Base-by-base conservation (phyloP, 352 stramenopile genomes). In the Hyaloperonospora brassicae region DNA sequence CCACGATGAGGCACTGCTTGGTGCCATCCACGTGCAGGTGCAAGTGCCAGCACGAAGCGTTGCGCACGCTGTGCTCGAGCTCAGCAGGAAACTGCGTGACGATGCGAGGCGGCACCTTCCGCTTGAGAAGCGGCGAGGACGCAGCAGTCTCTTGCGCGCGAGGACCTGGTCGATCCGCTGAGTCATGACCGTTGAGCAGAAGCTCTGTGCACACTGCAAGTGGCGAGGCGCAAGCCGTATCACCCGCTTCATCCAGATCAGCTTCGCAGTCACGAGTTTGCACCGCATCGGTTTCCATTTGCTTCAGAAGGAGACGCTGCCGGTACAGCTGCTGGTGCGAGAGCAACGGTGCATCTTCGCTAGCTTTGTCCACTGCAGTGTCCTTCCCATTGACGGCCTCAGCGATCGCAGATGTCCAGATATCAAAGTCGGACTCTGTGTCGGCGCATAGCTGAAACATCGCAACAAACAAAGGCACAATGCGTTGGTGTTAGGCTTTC, bases 321-420 rank as follows among this genome's bases (percentile, higher is more conserved):
- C 79, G 79, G 51, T 92, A 89, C 0, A 89, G 55, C 55, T 93
- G 83, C 54, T 93, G 83, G 36, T 89, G 77, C 6, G 75, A 81
- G 35, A 89, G 34, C 14, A 74, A 61, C 11, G 72, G 70, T 9
- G 54, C 66, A 35, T 51, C 43, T 56, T 30, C 38, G 21, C 50
- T 57, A 35, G 55, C 17, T 44, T 69, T 57, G 13, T 35, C 55
- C 23, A 69, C 67, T 11, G 55, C 48, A 2, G 61, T 55, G 50
- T 87, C 76, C 36, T 93, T 93, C 17, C 78, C 68, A 36, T 93
- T 90, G 52, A 93, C 86, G 4, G 68, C 68, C 40, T 86, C 72
- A 0, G 83, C 73, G 40, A 93, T 89, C 22, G 83, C 78, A 46
- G 71, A 72, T 1, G 80, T 90, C 83, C 83, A 93, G 2, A 76